Evolutionary conservation across 2,329 filamentous ascomycete genomes (phyloP).

Genomic region (Hirsutella rhossiliensis): DNA sequence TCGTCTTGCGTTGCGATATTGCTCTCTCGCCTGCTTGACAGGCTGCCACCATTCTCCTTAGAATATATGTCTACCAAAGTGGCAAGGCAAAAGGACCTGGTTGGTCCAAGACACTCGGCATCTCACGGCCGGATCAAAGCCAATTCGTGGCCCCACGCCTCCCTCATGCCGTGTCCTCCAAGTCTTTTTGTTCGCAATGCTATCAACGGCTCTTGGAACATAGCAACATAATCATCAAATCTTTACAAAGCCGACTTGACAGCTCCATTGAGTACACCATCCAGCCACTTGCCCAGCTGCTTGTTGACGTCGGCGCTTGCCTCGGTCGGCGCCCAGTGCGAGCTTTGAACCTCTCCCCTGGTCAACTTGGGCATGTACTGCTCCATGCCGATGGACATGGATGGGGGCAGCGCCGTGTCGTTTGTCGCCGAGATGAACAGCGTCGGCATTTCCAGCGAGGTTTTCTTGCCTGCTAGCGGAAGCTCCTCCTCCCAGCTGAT

Average conservation of each 20-base stretch:
- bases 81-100: too few relatives aligned
- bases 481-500: conserved; percentile 69
- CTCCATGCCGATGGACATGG: conserved; percentile 62
- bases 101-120: too few relatives aligned
- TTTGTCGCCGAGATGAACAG: conserved; percentile 63
- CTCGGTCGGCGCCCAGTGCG: conserved; percentile 79
- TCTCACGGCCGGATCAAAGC: too few relatives aligned
- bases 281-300: conserved; percentile 55
- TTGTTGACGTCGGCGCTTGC: conserved; percentile 57
- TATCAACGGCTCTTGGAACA: not conserved
- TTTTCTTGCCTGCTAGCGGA: conserved; percentile 42
- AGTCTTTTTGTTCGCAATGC: not conserved
- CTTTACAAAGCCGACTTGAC: conserved; percentile 16
- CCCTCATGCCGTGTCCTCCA: not conserved
- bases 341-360: conserved; percentile 50
- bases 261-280: conserved; percentile 19
- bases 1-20: not conserved
- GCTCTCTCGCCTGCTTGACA: not conserved
- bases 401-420: conserved; percentile 62
- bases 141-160: too few relatives aligned
- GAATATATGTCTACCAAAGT: not conserved
- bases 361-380: conserved; percentile 52
- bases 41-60: not conserved
- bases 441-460: conserved; percentile 47
- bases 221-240: not conserved